A percentile compares a stretch with the other conserved stretches of the same genome.
Conservation (phyloP, 208 protist genomes). For the Crithidia expoeki region DNA sequence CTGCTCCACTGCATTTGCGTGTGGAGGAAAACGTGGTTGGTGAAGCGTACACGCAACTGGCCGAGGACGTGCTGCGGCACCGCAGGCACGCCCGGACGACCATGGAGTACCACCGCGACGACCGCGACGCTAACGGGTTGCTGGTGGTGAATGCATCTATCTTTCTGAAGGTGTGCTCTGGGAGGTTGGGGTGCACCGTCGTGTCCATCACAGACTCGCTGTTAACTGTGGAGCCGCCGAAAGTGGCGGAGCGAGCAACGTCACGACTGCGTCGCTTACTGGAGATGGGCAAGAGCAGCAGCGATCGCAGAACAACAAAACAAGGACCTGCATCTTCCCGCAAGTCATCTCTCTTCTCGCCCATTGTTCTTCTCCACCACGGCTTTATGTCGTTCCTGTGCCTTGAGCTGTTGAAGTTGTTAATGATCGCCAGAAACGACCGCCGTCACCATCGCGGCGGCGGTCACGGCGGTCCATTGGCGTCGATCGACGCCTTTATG, state of each 20-base stretch:
- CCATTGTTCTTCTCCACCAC: constrained; percentile 31
- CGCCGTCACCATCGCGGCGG: not conserved
- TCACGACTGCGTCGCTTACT: constrained; percentile 32
- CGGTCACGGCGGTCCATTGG: not conserved
- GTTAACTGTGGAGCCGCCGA: constrained; percentile 73
- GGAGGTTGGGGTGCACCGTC: constrained; percentile 50
- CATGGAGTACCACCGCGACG: constrained; percentile 63
- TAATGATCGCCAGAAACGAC: constrained; percentile 14
- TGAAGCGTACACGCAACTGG: constrained; percentile 64
- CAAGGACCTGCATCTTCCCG: not conserved
- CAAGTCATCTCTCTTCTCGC: constrained; percentile 19
- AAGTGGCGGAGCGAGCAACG: not conserved
- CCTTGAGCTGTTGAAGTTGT: constrained; percentile 36
- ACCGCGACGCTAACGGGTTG: constrained; percentile 38
- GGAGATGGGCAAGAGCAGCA: not conserved
- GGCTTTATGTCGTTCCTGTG: constrained; percentile 39
- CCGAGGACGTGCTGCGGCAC: constrained; percentile 70
- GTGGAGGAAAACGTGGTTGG: constrained; percentile 51
- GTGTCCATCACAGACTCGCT: constrained; percentile 76
- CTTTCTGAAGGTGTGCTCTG: constrained; percentile 71
- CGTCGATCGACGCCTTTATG: constrained; percentile 9
- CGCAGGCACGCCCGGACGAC: constrained; percentile 39
- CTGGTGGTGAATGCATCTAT: constrained; percentile 81
- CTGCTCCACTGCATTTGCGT: constrained; percentile 37
- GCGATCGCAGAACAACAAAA: not conserved